Base-by-base conservation (phyloP, 176 grass and related monocot species). In the Leersia perrieri region DNA sequence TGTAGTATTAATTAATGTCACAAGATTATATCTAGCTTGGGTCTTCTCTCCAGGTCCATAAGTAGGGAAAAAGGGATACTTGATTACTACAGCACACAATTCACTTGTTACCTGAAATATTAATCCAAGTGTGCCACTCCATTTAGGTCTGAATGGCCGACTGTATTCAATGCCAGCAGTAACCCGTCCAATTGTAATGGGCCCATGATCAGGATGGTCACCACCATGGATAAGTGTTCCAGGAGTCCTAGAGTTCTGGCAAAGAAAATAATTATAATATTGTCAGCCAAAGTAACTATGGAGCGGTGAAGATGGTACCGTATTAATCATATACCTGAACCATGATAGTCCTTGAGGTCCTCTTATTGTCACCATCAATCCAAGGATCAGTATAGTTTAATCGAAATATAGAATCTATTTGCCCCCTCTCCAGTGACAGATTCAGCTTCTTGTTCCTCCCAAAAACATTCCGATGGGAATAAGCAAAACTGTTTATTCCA, bases 301-400 rank as follows among this genome's bases (percentile, higher is more conserved):
- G 68, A 73, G 42, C 55, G 18, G 33, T 82, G 36, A 70, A 68
- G 67, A 75, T 7, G 18, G 60, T 38, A 42, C 66, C 44, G n/a
- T 73, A 73, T 33, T 61, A 61, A 88, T 69, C 49, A 49, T 72
- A 73, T 78, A 99, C 93, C 91, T 96, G 97, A 90, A 96, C 41
- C 93, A 96, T 96, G 58, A 90, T 69, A 58, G 68, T 83, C 82
- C 89, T 90, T 25, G 97, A 99, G 23, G 93, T 99, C 82, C 93
- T 93, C 90, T 92, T 99, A 34, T 96, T 99, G 76, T 99, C 97
- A 9, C 90, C 87, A 66, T 99, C 86, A 57, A 99, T 99, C 97
- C 97, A 99, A 51, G 97, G 96, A 80, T 95, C 90, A 73, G 87
- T 99, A 77, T 93, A 99, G 80, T 91, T 95, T 58, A 99, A 78